Evolutionary conservation across 1,284 basidiomycete genomes (phyloP).

Genomic region (Puccinia brachypodii): DNA sequence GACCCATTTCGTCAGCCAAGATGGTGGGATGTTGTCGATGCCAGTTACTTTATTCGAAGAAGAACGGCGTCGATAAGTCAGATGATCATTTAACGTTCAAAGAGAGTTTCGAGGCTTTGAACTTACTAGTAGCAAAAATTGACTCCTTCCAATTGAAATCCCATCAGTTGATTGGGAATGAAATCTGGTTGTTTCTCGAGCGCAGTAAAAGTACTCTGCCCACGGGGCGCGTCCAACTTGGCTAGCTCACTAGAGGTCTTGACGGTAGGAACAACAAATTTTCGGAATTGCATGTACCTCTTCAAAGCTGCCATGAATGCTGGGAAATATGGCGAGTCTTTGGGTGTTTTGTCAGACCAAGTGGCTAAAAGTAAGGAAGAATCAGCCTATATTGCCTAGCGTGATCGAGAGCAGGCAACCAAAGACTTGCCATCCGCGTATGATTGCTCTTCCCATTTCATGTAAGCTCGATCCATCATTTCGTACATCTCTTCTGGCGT

Average conservation of each 20-base stretch:
- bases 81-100: not conserved
- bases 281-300: slow-evolving; percentile 67
- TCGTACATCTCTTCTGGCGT: slow-evolving; percentile 62
- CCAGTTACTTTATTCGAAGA: slow-evolving; percentile 67
- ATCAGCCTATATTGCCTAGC: not conserved
- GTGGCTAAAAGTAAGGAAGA: slow-evolving; percentile 64
- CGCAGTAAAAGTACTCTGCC: slow-evolving; percentile 54
- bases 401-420: not conserved
- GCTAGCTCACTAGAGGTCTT: slow-evolving; percentile 53
- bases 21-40: slow-evolving; percentile 83
- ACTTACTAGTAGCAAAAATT: slow-evolving; percentile 38
- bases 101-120: not conserved
- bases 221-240: slow-evolving; percentile 55
- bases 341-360: slow-evolving; percentile 64
- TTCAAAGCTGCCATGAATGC: slow-evolving; percentile 69
- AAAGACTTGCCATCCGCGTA: slow-evolving; percentile 74
- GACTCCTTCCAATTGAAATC: slow-evolving; percentile 46
- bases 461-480: slow-evolving; percentile 71
- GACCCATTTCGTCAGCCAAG: slow-evolving; percentile 94
- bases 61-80: not conserved
- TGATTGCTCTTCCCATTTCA: slow-evolving; percentile 86
- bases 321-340: slow-evolving; percentile 63
- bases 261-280: slow-evolving; percentile 66
- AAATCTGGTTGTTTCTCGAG: slow-evolving; percentile 59
- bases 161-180: slow-evolving; percentile 59